Conservation (phyloP, 202 grass and related monocot species). For the Setaria viridis region DNA sequence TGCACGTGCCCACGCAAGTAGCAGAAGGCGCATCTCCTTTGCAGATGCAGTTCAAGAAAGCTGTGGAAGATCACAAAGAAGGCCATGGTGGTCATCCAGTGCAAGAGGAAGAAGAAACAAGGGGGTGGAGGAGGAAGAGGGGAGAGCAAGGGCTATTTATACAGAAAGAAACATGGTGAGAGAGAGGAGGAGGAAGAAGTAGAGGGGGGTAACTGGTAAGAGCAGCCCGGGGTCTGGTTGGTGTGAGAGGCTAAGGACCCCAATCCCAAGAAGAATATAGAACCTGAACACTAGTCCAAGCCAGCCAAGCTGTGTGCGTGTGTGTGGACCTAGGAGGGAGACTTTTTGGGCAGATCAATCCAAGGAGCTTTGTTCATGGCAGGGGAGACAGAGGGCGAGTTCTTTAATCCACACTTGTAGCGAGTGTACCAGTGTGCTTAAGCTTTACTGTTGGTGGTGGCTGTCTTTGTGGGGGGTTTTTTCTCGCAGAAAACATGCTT, state of each 20-base stretch:
- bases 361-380: slow-evolving; percentile 55
- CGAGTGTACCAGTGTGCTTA: slow-evolving; percentile 35
- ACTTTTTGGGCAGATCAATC: slow-evolving; percentile 59
- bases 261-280: slow-evolving; percentile 99
- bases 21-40: slow-evolving; percentile 17
- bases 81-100: slow-evolving; percentile 41
- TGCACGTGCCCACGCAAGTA: slow-evolving; percentile 29
- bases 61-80: slow-evolving; percentile 96
- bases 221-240: slow-evolving; percentile 5
- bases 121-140: slow-evolving; percentile 48
- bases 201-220: background rate
- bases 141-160: slow-evolving; percentile 63
- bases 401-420: slow-evolving; percentile 51
- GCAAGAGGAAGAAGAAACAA: background rate
- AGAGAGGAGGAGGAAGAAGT: background rate
- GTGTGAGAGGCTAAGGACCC: slow-evolving; percentile 66
- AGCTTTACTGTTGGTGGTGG: background rate
- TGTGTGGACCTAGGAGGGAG: slow-evolving; percentile 44
- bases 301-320: slow-evolving; percentile 16
- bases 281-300: slow-evolving; percentile 59
- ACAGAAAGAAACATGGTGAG: slow-evolving; percentile 31
- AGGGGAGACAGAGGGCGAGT: slow-evolving; percentile 56
- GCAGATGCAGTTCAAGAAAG: slow-evolving; percentile 96
- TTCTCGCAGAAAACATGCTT: slow-evolving; percentile 36
- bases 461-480: slow-evolving; percentile 6